A percentile compares a stretch with the other conserved stretches of the same genome.
Conservation (phyloP, 2,329 filamentous ascomycete genomes). For the Alternaria solani region DNA sequence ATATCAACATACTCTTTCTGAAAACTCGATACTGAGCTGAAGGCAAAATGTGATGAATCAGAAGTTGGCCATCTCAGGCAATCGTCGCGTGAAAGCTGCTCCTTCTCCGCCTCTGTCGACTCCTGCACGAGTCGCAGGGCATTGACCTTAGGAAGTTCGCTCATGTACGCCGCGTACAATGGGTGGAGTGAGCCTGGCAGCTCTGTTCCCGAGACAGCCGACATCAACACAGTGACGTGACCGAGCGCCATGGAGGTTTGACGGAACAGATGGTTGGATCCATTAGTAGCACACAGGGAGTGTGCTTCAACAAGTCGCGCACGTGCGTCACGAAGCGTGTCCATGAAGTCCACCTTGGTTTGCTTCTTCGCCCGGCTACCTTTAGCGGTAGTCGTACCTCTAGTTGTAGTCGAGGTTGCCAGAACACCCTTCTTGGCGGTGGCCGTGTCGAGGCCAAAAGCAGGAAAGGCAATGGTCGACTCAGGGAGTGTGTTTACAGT, state of each 20-base stretch:
- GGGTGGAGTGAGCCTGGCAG: conserved; percentile 49
- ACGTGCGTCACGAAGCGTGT: conserved; percentile 70
- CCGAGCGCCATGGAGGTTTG: conserved; percentile 48
- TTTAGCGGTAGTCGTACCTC: conserved; percentile 24
- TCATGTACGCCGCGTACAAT: conserved; percentile 51
- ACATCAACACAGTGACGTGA: conserved; percentile 51
- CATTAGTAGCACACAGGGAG: conserved; percentile 60
- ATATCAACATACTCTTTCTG: conserved; percentile 85
- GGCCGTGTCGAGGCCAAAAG: conserved; percentile 56
- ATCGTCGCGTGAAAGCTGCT: conserved; percentile 47
- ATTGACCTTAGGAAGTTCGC: conserved; percentile 73
- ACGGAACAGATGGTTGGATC: conserved; percentile 66
- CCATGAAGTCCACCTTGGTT: conserved; percentile 58
- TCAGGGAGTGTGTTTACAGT: conserved; percentile 91
- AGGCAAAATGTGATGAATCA: conserved; percentile 41
- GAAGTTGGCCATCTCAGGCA: conserved; percentile 52
- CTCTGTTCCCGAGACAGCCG: conserved; percentile 44
- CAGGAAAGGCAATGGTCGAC: conserved; percentile 87
- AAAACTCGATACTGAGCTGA: conserved; percentile 62
- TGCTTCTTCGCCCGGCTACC: conserved; percentile 35
- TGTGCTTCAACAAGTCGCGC: conserved; percentile 72
- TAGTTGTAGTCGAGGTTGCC: conserved; percentile 16
- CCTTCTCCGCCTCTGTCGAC: conserved; percentile 60
- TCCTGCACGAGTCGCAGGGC: conserved; percentile 72
- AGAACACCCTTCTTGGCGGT: conserved; percentile 22